phyloP scores from a whole-genome alignment of 208 protist species.

The Leishmania amazonensis region DNA sequence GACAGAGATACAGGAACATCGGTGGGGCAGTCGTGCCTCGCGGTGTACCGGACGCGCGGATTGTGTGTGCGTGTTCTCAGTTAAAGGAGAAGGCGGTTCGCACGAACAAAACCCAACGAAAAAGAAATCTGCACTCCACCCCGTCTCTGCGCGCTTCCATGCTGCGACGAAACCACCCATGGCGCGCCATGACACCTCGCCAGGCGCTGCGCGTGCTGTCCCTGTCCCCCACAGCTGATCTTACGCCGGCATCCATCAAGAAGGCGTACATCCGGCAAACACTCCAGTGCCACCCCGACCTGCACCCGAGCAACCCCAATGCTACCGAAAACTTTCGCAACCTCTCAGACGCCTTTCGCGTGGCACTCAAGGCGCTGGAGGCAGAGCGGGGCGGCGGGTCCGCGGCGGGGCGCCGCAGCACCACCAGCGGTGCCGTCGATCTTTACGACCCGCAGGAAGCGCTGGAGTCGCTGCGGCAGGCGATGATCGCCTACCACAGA shows the following conservation, averaged over 20 bases:
- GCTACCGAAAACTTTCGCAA: conserved; percentile 74
- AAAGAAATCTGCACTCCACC: too few relatives aligned
- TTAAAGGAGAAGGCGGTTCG: neutral
- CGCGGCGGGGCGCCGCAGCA: neutral
- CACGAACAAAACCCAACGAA: neutral
- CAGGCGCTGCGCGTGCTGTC: conserved; percentile 60
- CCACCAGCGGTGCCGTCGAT: conserved; percentile 6
- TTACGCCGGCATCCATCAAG: conserved; percentile 64
- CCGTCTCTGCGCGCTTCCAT: conserved; percentile 1
- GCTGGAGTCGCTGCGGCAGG: conserved; percentile 57
- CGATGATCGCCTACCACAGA: conserved; percentile 56
- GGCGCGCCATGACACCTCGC: conserved; percentile 59
- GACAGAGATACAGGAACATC: neutral
- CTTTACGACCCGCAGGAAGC: conserved; percentile 54
- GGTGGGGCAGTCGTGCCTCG: neutral
- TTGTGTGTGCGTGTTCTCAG: neutral
- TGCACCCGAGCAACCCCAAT: conserved; percentile 69
- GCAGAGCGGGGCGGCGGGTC: conserved; percentile 13
- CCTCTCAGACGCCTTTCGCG: conserved; percentile 75
- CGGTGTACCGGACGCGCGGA: neutral
- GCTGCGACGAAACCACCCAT: conserved; percentile 20
- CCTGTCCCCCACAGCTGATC: conserved; percentile 32
- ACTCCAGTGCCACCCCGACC: conserved; percentile 80
- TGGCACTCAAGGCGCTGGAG: conserved; percentile 71
- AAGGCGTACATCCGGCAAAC: conserved; percentile 82